Percentiles rank a stretch among this genome's conserved stretches.
phyloP scores from a whole-genome alignment of 2,329 filamentous ascomycete species.

The Colletotrichum tofieldiae region DNA sequence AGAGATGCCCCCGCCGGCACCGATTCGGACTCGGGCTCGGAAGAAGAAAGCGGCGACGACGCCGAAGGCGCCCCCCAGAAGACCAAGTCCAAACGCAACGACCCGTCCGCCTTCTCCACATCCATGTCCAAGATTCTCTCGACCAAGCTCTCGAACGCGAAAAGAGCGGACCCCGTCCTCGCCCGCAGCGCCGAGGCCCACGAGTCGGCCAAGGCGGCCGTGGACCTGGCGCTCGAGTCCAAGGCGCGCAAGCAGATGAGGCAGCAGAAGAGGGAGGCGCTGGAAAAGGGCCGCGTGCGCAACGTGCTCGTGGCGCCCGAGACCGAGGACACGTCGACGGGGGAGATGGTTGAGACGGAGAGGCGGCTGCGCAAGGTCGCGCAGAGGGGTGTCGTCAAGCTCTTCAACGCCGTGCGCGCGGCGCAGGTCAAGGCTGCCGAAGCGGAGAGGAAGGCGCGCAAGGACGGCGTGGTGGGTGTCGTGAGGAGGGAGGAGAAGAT shows the following conservation, averaged over 20 bases:
- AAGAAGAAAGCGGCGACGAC: slow-evolving; percentile 47
- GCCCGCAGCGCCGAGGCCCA: slow-evolving; percentile 84
- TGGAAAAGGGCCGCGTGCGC: slow-evolving; percentile 90
- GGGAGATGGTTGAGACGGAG: slow-evolving; percentile 78
- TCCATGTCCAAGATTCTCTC: slow-evolving; percentile 94
- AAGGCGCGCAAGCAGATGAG: slow-evolving; percentile 86
- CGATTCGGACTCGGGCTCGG: slow-evolving; percentile 52
- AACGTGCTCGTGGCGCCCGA: slow-evolving; percentile 81
- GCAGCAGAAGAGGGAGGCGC: slow-evolving; percentile 82
- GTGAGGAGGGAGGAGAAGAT: slow-evolving; percentile 87
- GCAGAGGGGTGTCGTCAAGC: slow-evolving; percentile 92
- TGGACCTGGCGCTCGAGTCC: slow-evolving; percentile 84
- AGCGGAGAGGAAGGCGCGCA: slow-evolving; percentile 78
- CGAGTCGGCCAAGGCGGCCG: slow-evolving; percentile 79
- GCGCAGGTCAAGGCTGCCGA: slow-evolving; percentile 92
- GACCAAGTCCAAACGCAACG: slow-evolving; percentile 86
- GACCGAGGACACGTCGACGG: slow-evolving; percentile 61
- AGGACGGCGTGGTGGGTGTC: slow-evolving; percentile 84
- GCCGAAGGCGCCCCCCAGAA: slow-evolving; percentile 56
- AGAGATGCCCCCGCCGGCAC: slow-evolving; percentile 42
- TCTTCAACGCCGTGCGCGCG: slow-evolving; percentile 95
- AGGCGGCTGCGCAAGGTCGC: slow-evolving; percentile 87
- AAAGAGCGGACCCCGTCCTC: slow-evolving; percentile 91
- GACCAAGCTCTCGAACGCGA: slow-evolving; percentile 87
- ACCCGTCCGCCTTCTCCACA: slow-evolving; percentile 90